Percentiles rank a stretch among this genome's conserved stretches.
Conservation (phyloP, 768 basidiomycete species). For the Hemileccinum rubropunctum region DNA sequence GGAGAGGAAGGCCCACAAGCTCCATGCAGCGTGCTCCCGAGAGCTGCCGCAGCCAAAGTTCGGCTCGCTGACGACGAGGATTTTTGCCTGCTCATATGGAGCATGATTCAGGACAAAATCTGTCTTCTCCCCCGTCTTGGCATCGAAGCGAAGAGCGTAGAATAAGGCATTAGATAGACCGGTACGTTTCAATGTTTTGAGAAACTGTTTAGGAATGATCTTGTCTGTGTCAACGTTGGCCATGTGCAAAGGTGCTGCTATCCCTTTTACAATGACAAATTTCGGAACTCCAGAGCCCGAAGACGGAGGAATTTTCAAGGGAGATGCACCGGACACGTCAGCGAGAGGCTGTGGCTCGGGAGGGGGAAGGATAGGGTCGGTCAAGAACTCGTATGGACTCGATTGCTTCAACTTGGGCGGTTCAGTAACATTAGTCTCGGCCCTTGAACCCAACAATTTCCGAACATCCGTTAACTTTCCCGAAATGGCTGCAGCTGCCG, state of each 20-base stretch:
- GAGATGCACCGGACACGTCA: constrained; percentile 30
- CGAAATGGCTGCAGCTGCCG: constrained; percentile 84
- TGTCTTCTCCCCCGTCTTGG: constrained; percentile 74
- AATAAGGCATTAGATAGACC: constrained; percentile 84
- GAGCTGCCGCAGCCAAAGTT: constrained; percentile 94
- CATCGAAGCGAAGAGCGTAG: constrained; percentile 75
- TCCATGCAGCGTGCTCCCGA: constrained; percentile 90
- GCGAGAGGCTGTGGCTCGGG: constrained; percentile 44
- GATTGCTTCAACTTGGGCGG: constrained; percentile 64
- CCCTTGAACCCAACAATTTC: constrained; percentile 55
- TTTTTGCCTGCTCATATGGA: constrained; percentile 72
- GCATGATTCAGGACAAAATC: constrained; percentile 82
- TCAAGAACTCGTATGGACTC: constrained; percentile 74
- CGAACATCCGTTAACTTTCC: constrained; percentile 85
- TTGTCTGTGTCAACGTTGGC: constrained; percentile 91
- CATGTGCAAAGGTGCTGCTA: constrained; percentile 76
- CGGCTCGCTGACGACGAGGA: constrained; percentile 78
- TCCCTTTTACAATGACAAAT: constrained; percentile 69
- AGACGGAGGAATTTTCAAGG: constrained; percentile 37
- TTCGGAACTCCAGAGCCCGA: constrained; percentile 52
- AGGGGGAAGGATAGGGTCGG: constrained; percentile 58
- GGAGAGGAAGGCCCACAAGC: constrained; percentile 51
- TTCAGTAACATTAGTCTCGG: constrained; percentile 43
- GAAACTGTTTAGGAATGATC: constrained; percentile 93
- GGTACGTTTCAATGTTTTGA: constrained; percentile 89